Conservation (phyloP, 2,329 filamentous ascomycete species). For the Teratosphaeria destructans region DNA sequence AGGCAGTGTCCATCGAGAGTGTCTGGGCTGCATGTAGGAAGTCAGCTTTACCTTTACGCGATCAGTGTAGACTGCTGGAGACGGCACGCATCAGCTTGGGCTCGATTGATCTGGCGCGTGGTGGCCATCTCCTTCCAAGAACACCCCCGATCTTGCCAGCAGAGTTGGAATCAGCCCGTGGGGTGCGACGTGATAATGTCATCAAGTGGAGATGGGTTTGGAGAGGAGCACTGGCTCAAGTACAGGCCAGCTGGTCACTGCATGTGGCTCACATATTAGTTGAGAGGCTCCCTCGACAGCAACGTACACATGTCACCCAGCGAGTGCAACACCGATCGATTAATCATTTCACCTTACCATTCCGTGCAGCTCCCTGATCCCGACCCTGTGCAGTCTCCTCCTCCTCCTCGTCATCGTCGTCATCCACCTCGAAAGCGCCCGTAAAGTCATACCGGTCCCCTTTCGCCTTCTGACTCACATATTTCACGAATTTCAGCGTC, state of each 20-base stretch:
- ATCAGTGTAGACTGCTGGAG: too few species aligned
- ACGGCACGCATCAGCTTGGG: too few species aligned
- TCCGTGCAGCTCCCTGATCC: neutral
- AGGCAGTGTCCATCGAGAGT: too few species aligned
- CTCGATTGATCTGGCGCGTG: too few species aligned
- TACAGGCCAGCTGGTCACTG: neutral
- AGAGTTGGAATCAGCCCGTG: neutral
- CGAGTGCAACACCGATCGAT: neutral
- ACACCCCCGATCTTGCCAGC: neutral
- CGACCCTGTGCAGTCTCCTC: conserved; percentile 15
- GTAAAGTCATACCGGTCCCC: conserved; percentile 91
- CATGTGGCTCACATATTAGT: neutral
- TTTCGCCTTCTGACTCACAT: conserved; percentile 69
- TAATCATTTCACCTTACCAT: too few species aligned
- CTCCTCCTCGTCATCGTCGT: conserved; percentile 40
- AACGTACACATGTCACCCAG: neutral
- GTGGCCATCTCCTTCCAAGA: neutral
- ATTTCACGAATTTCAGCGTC: conserved; percentile 89
- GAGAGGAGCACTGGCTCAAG: neutral
- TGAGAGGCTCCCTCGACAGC: neutral
- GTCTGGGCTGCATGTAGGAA: too few species aligned
- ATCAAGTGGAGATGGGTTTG: neutral
- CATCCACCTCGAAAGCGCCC: conserved; percentile 60
- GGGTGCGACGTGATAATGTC: too few species aligned
- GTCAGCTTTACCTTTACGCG: too few species aligned